Conservation (phyloP, 306 rosid genomes). For the Elaeagnus macrophylla region DNA sequence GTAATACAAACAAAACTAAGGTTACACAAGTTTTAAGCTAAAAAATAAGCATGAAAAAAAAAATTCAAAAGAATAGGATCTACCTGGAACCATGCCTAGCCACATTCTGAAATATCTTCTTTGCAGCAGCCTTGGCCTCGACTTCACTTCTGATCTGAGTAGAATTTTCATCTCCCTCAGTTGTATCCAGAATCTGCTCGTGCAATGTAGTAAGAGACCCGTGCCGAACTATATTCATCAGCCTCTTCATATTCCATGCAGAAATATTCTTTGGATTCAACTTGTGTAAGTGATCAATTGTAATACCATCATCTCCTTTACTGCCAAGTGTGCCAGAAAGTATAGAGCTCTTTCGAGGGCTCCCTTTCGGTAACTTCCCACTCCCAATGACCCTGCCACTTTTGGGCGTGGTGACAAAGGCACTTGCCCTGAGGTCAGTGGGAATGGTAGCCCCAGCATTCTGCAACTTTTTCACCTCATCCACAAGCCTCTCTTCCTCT, state of each 20-base stretch:
- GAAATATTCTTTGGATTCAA: slow-evolving; percentile 68
- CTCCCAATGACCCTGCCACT: slow-evolving; percentile 40
- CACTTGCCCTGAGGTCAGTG: slow-evolving; percentile 47
- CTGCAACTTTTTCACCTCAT: slow-evolving; percentile 69
- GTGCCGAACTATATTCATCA: slow-evolving; percentile 57
- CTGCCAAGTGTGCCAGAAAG: slow-evolving; percentile 32
- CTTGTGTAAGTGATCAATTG: slow-evolving; percentile 65
- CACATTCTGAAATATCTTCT: slow-evolving; percentile 73
- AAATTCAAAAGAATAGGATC: slow-evolving; percentile 4
- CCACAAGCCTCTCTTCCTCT: slow-evolving; percentile 60
- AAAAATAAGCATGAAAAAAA: neutral
- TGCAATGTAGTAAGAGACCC: slow-evolving; percentile 65
- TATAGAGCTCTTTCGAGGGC: slow-evolving; percentile 32
- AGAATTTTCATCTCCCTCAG: slow-evolving; percentile 36
- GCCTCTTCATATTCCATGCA: slow-evolving; percentile 94
- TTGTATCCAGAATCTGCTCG: slow-evolving; percentile 47
- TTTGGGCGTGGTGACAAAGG: slow-evolving; percentile 20
- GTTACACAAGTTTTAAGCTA: neutral
- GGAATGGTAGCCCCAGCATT: slow-evolving; percentile 78
- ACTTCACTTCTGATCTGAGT: slow-evolving; percentile 58
- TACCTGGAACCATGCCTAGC: slow-evolving; percentile 66
- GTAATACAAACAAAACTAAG: neutral
- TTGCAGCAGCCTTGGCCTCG: slow-evolving; percentile 77
- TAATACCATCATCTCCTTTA: slow-evolving; percentile 49
- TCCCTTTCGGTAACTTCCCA: slow-evolving; percentile 25